Conservation (phyloP, 2,329 filamentous ascomycete genomes). For the Fusarium siculi region DNA sequence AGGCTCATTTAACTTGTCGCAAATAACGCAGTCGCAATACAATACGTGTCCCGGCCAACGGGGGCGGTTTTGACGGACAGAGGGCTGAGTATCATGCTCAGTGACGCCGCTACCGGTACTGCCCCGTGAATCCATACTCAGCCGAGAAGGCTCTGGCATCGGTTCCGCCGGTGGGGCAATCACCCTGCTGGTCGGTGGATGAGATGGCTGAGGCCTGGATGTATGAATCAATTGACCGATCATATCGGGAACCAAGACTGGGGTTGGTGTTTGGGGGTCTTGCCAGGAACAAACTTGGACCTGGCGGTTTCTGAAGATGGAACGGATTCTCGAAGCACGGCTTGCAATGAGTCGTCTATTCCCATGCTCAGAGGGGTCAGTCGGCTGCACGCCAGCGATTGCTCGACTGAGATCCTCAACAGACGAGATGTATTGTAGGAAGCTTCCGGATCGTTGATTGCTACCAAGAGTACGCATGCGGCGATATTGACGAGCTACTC, state of each 20-base stretch:
- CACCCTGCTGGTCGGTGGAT: neutral
- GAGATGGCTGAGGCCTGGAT: neutral
- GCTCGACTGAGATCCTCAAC: neutral
- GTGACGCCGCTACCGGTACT: neutral
- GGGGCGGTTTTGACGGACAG: neutral
- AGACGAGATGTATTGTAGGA: neutral
- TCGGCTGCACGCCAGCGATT: neutral
- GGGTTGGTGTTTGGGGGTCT: neutral
- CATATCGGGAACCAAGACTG: no score
- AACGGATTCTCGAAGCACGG: no score
- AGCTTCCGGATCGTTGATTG: neutral
- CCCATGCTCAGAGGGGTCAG: neutral
- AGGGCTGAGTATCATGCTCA: neutral
- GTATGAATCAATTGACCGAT: neutral
- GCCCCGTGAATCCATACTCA: neutral
- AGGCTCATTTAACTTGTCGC: neutral
- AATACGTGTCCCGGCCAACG: neutral
- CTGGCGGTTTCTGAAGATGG: neutral
- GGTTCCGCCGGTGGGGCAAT: neutral
- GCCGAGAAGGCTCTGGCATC: neutral
- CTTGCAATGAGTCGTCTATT: neutral
- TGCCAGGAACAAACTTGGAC: neutral
- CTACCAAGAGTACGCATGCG: neutral
- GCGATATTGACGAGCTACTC: neutral
- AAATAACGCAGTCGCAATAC: neutral